Percentiles rank a stretch among this genome's conserved stretches.
Evolutionary conservation across 441 rosid genomes (phyloP).

Genomic region (Erodium trifolium): DNA sequence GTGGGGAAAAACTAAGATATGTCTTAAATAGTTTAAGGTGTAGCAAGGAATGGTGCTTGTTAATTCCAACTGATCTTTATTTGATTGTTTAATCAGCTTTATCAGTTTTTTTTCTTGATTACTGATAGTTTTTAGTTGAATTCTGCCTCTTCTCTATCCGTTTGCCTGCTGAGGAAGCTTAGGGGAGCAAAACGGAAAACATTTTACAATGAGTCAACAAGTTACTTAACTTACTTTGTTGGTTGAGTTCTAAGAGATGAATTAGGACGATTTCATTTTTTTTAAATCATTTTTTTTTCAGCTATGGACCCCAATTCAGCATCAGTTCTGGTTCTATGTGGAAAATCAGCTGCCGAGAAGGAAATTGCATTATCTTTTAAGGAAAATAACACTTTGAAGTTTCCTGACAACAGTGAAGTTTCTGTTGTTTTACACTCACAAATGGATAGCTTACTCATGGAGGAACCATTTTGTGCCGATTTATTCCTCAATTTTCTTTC

Average conservation of each 20-base stretch:
- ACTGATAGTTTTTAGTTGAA: too few species aligned
- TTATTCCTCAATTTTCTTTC: conserved; percentile 44
- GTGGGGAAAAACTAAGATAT: not conserved
- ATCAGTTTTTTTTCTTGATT: not conserved
- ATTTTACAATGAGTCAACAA: not conserved
- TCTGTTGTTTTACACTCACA: conserved; percentile 41
- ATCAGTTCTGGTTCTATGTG: conserved; percentile 42
- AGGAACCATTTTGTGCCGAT: conserved; percentile 27
- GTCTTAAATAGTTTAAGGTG: not conserved
- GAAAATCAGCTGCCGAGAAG: conserved; percentile 50
- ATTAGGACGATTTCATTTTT: not conserved
- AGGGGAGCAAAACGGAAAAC: not conserved
- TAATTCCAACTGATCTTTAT: not conserved
- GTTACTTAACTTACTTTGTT: not conserved
- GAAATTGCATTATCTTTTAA: conserved; percentile 44
- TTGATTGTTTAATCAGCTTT: not conserved
- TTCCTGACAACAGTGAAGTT: conserved; percentile 34
- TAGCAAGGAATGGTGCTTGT: not conserved
- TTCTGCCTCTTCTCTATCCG: not conserved
- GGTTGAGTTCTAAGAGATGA: not conserved
- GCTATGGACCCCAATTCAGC: conserved; percentile 45
- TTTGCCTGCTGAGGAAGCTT: not conserved
- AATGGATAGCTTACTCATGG: conserved; percentile 23
- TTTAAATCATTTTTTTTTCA: conserved; percentile 13
- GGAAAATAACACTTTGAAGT: conserved; percentile 37